A percentile compares a stretch with the other conserved stretches of the same genome.
Conservation (phyloP, 352 stramenopile species). For the Phytophthora ohioensis region DNA sequence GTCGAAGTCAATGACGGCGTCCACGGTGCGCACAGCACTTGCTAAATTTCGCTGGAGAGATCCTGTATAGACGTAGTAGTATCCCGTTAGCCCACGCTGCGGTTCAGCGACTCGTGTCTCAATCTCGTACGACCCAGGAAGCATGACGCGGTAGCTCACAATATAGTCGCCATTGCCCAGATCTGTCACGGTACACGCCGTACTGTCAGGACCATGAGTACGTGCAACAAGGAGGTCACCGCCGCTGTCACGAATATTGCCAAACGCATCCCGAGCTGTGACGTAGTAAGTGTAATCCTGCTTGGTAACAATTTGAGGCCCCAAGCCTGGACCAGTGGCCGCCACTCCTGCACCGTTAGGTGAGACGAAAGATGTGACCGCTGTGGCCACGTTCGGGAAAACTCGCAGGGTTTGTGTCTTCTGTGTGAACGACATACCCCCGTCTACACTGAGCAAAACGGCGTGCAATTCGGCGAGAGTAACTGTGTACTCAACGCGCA, state of each 20-base stretch:
- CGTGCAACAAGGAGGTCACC: slow-evolving; percentile 50
- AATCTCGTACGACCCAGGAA: slow-evolving; percentile 55
- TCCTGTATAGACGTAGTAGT: slow-evolving; percentile 47
- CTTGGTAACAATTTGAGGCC: slow-evolving; percentile 36
- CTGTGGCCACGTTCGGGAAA: slow-evolving; percentile 41
- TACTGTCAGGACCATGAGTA: slow-evolving; percentile 41
- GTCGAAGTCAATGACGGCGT: slow-evolving; percentile 52
- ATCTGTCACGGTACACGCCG: slow-evolving; percentile 43
- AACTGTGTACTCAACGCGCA: slow-evolving; percentile 43
- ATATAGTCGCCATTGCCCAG: slow-evolving; percentile 52
- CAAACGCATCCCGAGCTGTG: slow-evolving; percentile 52
- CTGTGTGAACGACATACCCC: slow-evolving; percentile 32
- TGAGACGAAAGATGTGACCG: slow-evolving; percentile 44
- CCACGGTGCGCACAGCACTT: slow-evolving; percentile 36
- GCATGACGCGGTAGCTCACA: slow-evolving; percentile 43
- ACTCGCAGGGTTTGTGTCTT: slow-evolving; percentile 44
- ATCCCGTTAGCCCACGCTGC: slow-evolving; percentile 37
- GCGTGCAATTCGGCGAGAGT: slow-evolving; percentile 41
- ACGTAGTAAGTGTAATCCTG: slow-evolving; percentile 43
- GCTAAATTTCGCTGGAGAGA: slow-evolving; percentile 27
- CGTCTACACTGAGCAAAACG: slow-evolving; percentile 48
- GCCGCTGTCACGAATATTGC: slow-evolving; percentile 48
- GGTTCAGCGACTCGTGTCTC: slow-evolving; percentile 48
- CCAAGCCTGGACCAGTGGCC: slow-evolving; percentile 33
- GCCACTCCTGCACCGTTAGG: slow-evolving; percentile 14